phyloP scores from a whole-genome alignment of 108 stramenopile genomes.

The Cyclotella cryptica region DNA sequence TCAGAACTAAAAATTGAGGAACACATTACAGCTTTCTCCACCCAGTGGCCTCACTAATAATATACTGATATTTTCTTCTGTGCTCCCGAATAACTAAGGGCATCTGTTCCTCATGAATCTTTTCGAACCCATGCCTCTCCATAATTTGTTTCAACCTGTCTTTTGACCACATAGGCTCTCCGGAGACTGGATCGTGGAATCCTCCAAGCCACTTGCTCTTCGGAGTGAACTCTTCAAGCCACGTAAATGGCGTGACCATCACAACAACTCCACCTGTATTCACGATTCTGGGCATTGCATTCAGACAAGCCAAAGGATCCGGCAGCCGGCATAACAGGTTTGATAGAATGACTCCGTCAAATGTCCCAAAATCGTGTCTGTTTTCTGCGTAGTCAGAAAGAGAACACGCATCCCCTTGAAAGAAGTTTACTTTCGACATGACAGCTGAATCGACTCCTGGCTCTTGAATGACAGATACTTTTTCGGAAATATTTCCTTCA shows the following conservation, averaged over 20 bases:
- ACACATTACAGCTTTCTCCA: constrained; percentile 74
- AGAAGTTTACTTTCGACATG: constrained; percentile 77
- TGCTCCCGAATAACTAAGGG: constrained; percentile 95
- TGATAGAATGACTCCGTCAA: constrained; percentile 92
- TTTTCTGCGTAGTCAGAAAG: constrained; percentile 57
- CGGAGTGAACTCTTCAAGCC: constrained; percentile 93
- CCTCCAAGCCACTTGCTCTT: constrained; percentile 87
- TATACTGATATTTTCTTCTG: constrained; percentile 94
- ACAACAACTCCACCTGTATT: constrained; percentile 92
- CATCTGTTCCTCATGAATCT: constrained; percentile 86
- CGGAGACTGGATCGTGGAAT: constrained; percentile 72
- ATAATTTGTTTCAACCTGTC: constrained; percentile 76
- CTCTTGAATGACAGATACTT: constrained; percentile 70
- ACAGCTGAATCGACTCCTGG: constrained; percentile 59
- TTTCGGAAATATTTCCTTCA: constrained; percentile 79
- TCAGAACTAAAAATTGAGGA: not conserved
- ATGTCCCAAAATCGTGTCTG: constrained; percentile 66
- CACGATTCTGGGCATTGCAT: constrained; percentile 72
- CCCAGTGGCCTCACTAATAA: constrained; percentile 90
- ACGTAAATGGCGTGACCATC: constrained; percentile 90
- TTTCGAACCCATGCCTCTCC: constrained; percentile 85
- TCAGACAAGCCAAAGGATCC: constrained; percentile 86
- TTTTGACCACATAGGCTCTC: constrained; percentile 73
- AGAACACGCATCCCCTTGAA: constrained; percentile 90
- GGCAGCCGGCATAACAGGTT: constrained; percentile 93